Conservation (phyloP, 306 rosid genomes). For the Casuarina equisetifolia region DNA sequence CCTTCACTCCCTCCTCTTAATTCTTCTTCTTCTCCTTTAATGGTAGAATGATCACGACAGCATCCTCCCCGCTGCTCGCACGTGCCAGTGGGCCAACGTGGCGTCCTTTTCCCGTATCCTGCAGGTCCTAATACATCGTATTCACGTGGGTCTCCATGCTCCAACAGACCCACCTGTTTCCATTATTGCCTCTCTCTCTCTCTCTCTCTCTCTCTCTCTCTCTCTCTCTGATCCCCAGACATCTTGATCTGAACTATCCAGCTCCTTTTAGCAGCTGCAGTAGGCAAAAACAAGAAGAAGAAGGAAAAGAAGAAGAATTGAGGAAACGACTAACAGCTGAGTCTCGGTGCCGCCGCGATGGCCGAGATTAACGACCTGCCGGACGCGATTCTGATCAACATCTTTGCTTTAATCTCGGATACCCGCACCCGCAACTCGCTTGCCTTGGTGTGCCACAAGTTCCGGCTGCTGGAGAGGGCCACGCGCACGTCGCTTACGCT, state of each 20-base stretch:
- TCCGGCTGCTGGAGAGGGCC: conserved; percentile 52
- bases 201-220: neutral
- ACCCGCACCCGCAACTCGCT: conserved; percentile 70
- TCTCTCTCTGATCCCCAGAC: neutral
- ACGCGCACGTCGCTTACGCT: conserved; percentile 76
- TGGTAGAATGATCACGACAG: no score
- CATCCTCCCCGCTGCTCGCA: no score
- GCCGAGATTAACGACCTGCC: conserved; percentile 56
- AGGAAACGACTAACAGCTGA: no score
- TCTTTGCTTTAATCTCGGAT: conserved; percentile 49
- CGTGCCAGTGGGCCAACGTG: no score
- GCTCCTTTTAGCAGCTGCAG: no score
- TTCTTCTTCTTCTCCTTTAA: no score
- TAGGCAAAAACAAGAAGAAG: no score
- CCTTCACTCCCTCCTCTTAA: no score
- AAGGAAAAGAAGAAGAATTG: no score
- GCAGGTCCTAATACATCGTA: neutral
- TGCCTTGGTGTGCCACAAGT: conserved; percentile 58
- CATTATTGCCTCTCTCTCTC: neutral
- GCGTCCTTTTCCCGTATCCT: neutral
- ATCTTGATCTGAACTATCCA: neutral
- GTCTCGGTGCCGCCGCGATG: conserved; percentile 11
- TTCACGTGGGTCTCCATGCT: neutral
- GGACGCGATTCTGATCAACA: conserved; percentile 57
- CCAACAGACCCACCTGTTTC: neutral